A percentile compares a stretch with the other conserved stretches of the same genome.
phyloP scores from a whole-genome alignment of 2,329 filamentous ascomycete genomes.

The Zymoseptoria pseudotritici region DNA sequence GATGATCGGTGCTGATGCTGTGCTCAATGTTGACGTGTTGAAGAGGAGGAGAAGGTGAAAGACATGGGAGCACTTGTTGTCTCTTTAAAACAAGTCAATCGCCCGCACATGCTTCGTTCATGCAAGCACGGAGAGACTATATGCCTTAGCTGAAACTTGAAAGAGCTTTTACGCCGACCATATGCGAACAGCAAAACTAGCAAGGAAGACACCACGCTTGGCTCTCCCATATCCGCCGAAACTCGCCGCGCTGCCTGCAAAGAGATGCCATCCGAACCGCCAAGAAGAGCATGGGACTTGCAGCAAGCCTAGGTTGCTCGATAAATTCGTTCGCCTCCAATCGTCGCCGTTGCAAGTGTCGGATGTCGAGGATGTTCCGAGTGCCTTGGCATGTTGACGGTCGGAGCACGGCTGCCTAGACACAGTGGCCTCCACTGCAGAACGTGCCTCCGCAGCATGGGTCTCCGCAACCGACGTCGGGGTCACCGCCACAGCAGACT shows the following conservation, averaged over 20 bases:
- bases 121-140: background rate
- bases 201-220: background rate
- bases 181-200: background rate
- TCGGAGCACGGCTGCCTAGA: background rate
- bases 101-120: background rate
- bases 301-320: too few relatives aligned
- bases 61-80: too few relatives aligned
- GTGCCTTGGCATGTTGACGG: too few relatives aligned
- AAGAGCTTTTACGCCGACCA: too few relatives aligned
- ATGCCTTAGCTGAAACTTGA: too few relatives aligned
- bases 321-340: too few relatives aligned
- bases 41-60: too few relatives aligned
- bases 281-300: background rate
- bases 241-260: background rate
- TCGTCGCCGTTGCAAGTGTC: background rate
- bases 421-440: background rate
- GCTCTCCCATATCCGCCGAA: background rate
- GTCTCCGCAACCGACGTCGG: too few relatives aligned
- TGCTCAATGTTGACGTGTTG: too few relatives aligned
- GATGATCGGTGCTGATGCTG: too few relatives aligned
- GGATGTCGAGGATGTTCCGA: background rate
- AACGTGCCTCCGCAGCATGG: background rate
- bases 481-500: background rate
- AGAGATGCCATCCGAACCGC: background rate
- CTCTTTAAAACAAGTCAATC: background rate